A percentile compares a stretch with the other conserved stretches of the same genome.
These are phyloP conservation scores for Globisporangium echinulatum DNA, from an alignment of 352 stramenopile genomes.

Conservation along the genomic window DNA sequence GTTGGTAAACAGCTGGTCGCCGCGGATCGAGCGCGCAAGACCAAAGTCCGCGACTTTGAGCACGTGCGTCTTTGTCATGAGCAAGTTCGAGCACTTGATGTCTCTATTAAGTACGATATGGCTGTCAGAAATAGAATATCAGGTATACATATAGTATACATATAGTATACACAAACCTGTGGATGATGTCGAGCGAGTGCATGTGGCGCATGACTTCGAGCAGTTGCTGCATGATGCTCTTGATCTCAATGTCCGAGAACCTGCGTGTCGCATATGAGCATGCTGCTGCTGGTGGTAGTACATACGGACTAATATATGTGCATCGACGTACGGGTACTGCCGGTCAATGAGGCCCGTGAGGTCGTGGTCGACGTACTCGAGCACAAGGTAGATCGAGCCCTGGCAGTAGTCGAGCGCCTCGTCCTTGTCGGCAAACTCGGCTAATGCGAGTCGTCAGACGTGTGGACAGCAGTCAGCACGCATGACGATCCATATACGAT, in stretches of 20 bases:
- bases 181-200: conserved; percentile 85
- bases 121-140: background rate
- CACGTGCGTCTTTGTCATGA: conserved; percentile 71
- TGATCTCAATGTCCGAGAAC: conserved; percentile 83
- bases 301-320: background rate
- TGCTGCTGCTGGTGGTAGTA: background rate
- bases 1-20: conserved; percentile 90
- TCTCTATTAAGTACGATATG: conserved; percentile 25
- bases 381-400: conserved; percentile 82
- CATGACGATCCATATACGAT: too few species aligned
- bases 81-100: conserved; percentile 92
- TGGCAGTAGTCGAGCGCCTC: conserved; percentile 80
- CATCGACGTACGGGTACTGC: conserved; percentile 58
- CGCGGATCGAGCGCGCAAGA: conserved; percentile 75
- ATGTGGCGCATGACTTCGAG: conserved; percentile 85
- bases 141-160: too few species aligned
- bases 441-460: background rate
- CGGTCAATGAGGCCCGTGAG: conserved; percentile 84
- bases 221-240: conserved; percentile 83
- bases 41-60: conserved; percentile 87
- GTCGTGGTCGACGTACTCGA: conserved; percentile 88
- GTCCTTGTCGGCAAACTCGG: conserved; percentile 77
- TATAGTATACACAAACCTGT: conserved; percentile 33
- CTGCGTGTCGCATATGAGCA: conserved; percentile 15
- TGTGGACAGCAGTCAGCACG: background rate